phyloP scores from a whole-genome alignment of 2,329 filamentous ascomycete genomes.

The Xylaria sp. region DNA sequence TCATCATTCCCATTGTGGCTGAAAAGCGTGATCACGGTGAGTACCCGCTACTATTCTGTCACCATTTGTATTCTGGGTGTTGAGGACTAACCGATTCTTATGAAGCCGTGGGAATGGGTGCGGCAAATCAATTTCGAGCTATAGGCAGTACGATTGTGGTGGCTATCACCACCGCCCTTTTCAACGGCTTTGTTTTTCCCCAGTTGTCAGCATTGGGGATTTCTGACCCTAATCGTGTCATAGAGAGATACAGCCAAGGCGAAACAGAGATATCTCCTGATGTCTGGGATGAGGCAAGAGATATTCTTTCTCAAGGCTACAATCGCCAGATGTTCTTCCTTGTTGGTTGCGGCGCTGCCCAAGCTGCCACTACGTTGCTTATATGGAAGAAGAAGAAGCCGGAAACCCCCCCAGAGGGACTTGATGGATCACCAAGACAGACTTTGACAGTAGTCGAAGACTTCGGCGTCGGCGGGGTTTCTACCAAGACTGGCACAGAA shows the following conservation, averaged over 20 bases:
- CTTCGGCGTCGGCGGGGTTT: no score
- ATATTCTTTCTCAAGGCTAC: not conserved
- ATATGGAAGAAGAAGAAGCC: constrained; percentile 4
- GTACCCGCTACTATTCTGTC: not conserved
- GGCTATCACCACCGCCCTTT: constrained; percentile 2
- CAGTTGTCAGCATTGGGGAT: not conserved
- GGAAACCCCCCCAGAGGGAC: no score
- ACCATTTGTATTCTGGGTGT: not conserved
- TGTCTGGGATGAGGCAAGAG: not conserved
- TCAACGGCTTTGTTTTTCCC: not conserved
- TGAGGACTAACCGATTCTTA: not conserved
- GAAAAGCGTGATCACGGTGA: constrained; percentile 24
- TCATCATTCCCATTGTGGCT: constrained; percentile 20
- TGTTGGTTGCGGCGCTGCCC: not conserved
- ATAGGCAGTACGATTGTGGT: constrained; percentile 10
- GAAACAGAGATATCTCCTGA: not conserved
- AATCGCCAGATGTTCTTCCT: constrained; percentile 12
- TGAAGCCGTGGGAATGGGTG: constrained; percentile 28
- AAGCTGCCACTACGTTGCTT: constrained; percentile 1
- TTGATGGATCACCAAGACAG: no score
- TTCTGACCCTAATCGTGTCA: not conserved
- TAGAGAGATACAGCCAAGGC: no score
- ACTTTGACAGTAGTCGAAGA: no score
- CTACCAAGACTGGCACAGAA: no score
- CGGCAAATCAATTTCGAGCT: constrained; percentile 23